Percentiles rank a stretch among this genome's conserved stretches.
Evolutionary conservation across 495 filamentous ascomycete species (phyloP).

Genomic region (Delitschia confertaspora): DNA sequence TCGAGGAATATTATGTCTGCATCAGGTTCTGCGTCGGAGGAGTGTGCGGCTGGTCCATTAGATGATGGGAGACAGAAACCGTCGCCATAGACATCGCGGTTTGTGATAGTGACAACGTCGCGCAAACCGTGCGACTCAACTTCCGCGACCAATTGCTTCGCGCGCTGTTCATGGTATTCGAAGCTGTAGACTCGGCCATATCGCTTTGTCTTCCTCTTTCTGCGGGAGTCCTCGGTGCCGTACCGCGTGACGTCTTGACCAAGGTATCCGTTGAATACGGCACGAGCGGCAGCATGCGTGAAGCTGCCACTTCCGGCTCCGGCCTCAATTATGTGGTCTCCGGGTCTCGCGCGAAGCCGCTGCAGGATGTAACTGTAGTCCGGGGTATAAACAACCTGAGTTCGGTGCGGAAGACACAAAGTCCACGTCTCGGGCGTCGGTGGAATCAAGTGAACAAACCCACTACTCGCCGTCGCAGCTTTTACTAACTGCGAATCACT

Average conservation of each 20-base stretch:
- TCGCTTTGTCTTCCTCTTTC: slow-evolving; percentile 33
- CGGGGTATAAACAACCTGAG: slow-evolving; percentile 95
- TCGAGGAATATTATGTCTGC: slow-evolving; percentile 86
- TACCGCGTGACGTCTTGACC: slow-evolving; percentile 4
- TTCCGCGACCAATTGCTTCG: slow-evolving; percentile 61
- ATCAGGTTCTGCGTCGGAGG: slow-evolving; percentile 47
- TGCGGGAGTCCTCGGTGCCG: slow-evolving; percentile 4
- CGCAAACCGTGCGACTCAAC: slow-evolving; percentile 64
- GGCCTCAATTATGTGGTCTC: slow-evolving; percentile 76
- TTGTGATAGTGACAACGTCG: slow-evolving; percentile 65
- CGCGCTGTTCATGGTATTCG: slow-evolving; percentile 80
- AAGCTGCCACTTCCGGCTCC: slow-evolving; percentile 93
- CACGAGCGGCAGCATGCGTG: slow-evolving; percentile 79
- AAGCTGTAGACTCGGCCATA: slow-evolving; percentile 80
- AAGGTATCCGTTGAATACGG: slow-evolving; percentile 78
- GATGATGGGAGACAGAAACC: slow-evolving; percentile 50
- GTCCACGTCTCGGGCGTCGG: slow-evolving; percentile 96
- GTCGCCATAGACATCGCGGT: slow-evolving; percentile 83
- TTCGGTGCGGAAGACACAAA: slow-evolving; percentile 76
- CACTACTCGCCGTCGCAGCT: slow-evolving; percentile 57
- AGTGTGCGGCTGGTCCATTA: slow-evolving; percentile 13
- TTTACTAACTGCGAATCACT: slow-evolving; percentile 11
- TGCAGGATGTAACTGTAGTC: slow-evolving; percentile 96
- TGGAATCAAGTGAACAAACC: slow-evolving; percentile 82
- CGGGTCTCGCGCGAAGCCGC: slow-evolving; percentile 71